A percentile compares a stretch with the other conserved stretches of the same genome.
Conservation (phyloP, 2,329 filamentous ascomycete genomes). For the Alternaria novae-zelandiae region DNA sequence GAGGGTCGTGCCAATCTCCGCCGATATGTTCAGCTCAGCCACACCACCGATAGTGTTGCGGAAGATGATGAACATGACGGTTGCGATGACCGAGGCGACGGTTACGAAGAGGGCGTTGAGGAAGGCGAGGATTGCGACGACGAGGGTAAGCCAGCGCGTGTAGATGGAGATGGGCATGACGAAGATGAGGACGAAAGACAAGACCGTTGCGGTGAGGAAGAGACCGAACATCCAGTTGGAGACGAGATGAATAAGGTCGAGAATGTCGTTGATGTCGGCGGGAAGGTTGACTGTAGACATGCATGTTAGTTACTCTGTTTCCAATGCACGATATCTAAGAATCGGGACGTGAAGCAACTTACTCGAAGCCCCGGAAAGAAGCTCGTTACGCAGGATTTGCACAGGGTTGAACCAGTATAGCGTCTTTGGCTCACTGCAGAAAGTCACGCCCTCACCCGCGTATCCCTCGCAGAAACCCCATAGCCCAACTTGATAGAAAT, state of each 20-base stretch:
- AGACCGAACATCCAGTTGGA: constrained; percentile 89
- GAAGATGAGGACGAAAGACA: constrained; percentile 77
- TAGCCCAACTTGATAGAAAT: constrained; percentile 91
- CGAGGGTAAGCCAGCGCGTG: constrained; percentile 65
- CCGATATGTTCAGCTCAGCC: constrained; percentile 76
- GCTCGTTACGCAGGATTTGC: constrained; percentile 76
- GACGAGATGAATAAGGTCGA: constrained; percentile 74
- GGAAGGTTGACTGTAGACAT: constrained; percentile 72
- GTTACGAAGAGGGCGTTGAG: constrained; percentile 71
- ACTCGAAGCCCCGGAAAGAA: constrained; percentile 81
- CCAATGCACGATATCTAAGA: not conserved
- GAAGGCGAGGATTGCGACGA: constrained; percentile 71
- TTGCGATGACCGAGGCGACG: constrained; percentile 76
- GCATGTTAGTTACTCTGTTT: constrained; percentile 9
- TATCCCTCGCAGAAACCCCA: constrained; percentile 95
- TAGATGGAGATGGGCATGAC: constrained; percentile 61
- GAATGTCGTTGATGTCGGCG: constrained; percentile 72
- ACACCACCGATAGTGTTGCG: constrained; percentile 74
- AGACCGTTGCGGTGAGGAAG: constrained; percentile 74
- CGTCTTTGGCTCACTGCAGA: constrained; percentile 71
- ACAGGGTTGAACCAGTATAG: constrained; percentile 95
- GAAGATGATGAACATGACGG: constrained; percentile 84
- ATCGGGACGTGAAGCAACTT: constrained; percentile 34
- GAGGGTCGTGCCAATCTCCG: constrained; percentile 74
- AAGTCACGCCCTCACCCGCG: constrained; percentile 73